Evolutionary conservation across 768 basidiomycete genomes (phyloP).

Genomic region (Naganishia kalamii): DNA sequence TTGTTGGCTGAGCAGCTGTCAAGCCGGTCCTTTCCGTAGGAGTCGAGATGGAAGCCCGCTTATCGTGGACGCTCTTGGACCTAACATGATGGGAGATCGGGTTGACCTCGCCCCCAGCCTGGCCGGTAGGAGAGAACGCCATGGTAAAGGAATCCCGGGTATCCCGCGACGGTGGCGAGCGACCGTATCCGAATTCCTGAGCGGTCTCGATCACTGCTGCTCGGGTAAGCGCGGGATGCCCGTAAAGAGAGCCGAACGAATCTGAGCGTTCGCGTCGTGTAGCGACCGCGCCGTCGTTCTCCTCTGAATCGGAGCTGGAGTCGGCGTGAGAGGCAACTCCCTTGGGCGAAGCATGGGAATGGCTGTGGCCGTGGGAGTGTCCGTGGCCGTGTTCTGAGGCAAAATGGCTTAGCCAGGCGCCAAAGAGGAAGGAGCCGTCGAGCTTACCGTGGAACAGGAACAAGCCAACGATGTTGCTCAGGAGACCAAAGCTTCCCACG

Average conservation of each 20-base stretch:
- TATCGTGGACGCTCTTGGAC: slow-evolving; percentile 26
- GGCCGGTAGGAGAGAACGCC: slow-evolving; percentile 6
- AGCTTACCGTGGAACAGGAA: slow-evolving; percentile 83
- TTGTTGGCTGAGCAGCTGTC: slow-evolving; percentile 13
- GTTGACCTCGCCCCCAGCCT: slow-evolving; percentile 14
- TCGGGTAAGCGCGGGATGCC: slow-evolving; percentile 52
- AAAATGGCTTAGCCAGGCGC: background rate
- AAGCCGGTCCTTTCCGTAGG: slow-evolving; percentile 26
- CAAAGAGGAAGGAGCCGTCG: background rate
- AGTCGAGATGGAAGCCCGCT: slow-evolving; percentile 26
- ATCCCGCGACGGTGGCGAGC: background rate
- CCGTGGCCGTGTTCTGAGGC: slow-evolving; percentile 59
- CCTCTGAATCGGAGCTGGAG: background rate
- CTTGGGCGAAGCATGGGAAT: slow-evolving; percentile 49
- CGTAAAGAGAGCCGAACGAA: slow-evolving; percentile 57
- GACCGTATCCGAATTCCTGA: slow-evolving; percentile 58
- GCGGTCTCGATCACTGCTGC: slow-evolving; percentile 64
- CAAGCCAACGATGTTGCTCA: slow-evolving; percentile 85
- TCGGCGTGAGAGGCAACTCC: background rate
- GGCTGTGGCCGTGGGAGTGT: slow-evolving; percentile 12
- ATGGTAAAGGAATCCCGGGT: slow-evolving; percentile 6
- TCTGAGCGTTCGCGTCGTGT: slow-evolving; percentile 32
- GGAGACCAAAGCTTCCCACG: slow-evolving; percentile 80
- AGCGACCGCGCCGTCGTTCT: slow-evolving; percentile 13
- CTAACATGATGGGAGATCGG: slow-evolving; percentile 20